Base-by-base conservation (phyloP, 2,329 filamentous ascomycete genomes). In the Paracorniculantispora psalliotae region DNA sequence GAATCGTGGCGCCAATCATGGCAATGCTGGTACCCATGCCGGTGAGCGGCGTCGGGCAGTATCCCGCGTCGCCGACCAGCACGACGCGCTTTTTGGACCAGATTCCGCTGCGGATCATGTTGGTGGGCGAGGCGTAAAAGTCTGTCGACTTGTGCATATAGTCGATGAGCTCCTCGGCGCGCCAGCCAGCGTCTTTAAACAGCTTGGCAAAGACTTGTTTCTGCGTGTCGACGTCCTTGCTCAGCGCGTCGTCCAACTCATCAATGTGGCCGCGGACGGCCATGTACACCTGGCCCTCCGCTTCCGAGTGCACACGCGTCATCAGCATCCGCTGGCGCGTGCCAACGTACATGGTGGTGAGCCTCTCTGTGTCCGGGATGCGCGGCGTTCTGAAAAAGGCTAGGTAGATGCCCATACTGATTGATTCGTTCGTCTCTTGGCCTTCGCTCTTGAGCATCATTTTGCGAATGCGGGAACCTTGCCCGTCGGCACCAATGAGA, bases 401-500 rank as follows among this genome's bases (percentile, higher is more conserved):
- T 13, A 69, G 62, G 44, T 68, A 64, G 10, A 66, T 57, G 19
- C 65, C 67, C 13, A 59, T 13, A 65, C 54, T 57, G 25, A 33
- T n/a, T 2, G 55, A 23, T 5, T 49, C n/a, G 47, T 50, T 46
- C 19, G 25, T 13, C 4, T 25, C 35, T 9, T 3, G 1, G 15
- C 33, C 53, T 13, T 30, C 25, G 25, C 30, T 49, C 1, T 67
- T 67, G 3, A 75, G 63, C 44, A 77, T 72, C 28, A 71, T 66
- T 48, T 66, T 71, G 28, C 79, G 72, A 17, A 78, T 75, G 23
- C 72, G 72, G 0, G 81, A 84, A 1, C 75, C 72, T 19, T 79
- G 73, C 0, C 82, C 82, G 60, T 85, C 82, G 2, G 81, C 80
- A 4, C 77, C 81, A 44, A 85, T 74, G 0, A 0, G 33, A 13